Conservation (phyloP, 2,329 filamentous ascomycete genomes). For the Aureobasidium zeae region DNA sequence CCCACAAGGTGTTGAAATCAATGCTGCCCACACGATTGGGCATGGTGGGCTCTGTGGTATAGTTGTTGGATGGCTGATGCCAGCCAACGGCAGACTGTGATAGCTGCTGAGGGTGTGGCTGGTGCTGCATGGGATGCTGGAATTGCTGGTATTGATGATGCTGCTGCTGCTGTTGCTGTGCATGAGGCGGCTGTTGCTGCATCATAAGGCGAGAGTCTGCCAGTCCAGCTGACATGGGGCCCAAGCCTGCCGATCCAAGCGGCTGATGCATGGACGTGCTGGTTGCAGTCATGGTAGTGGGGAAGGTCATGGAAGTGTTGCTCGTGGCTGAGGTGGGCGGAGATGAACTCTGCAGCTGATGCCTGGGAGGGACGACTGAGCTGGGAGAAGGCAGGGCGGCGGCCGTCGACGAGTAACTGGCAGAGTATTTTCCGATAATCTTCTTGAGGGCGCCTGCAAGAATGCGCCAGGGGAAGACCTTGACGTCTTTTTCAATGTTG, state of each 20-base stretch:
- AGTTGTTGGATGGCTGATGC: constrained; percentile 27
- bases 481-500: constrained; percentile 98
- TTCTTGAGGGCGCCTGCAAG: constrained; percentile 83
- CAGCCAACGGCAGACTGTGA: constrained; percentile 23
- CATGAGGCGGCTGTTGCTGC: constrained; percentile 18
- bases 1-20: constrained; percentile 21
- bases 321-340: constrained; percentile 26
- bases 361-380: constrained; percentile 19
- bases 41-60: constrained; percentile 25
- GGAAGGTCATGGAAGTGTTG: constrained; percentile 27
- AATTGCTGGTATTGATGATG: constrained; percentile 18
- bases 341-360: constrained; percentile 23
- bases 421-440: constrained; percentile 93
- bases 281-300: constrained; percentile 21
- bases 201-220: constrained; percentile 32
- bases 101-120: constrained; percentile 6
- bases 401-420: constrained; percentile 60
- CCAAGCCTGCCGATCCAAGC: constrained; percentile 25
- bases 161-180: constrained; percentile 18
- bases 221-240: constrained; percentile 29
- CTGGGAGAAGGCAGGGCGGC: constrained; percentile 32
- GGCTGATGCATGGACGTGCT: constrained; percentile 25
- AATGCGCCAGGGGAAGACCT: constrained; percentile 96
- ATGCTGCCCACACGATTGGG: constrained; percentile 21
- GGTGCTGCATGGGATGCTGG: constrained; percentile 16